A percentile compares a stretch with the other conserved stretches of the same genome.
Conservation (phyloP, 164 flowering plant genomes). For the Berberis vulgaris region DNA sequence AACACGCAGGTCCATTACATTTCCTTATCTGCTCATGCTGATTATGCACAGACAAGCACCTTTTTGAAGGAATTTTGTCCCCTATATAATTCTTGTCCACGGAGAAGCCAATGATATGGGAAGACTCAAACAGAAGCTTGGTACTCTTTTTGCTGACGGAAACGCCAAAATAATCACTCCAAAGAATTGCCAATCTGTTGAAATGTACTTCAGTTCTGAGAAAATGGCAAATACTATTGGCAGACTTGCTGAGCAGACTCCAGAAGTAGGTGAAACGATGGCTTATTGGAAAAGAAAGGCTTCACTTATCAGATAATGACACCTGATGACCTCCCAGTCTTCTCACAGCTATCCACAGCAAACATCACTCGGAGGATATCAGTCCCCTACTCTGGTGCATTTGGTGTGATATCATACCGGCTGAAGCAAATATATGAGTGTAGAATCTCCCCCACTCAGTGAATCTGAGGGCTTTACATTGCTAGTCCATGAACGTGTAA, state of each 20-base stretch:
- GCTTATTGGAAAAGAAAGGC: conserved; percentile 84
- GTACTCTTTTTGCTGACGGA: conserved; percentile 57
- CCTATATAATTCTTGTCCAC: conserved; percentile 90
- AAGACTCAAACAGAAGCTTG: conserved; percentile 83
- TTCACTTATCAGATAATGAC: conserved; percentile 96
- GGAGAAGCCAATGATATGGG: conserved; percentile 96
- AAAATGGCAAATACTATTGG: conserved; percentile 96
- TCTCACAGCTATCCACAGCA: conserved; percentile 81
- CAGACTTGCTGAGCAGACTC: conserved; percentile 73
- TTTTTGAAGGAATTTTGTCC: conserved; percentile 89
- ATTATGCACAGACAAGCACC: conserved; percentile 80
- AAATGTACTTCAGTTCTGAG: conserved; percentile 87
- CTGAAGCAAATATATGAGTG: conserved; percentile 79
- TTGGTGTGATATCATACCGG: conserved; percentile 66
- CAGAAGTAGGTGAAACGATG: conserved; percentile 77
- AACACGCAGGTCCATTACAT: conserved; percentile 93
- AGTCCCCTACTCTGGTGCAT: conserved; percentile 75
- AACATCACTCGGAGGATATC: conserved; percentile 74
- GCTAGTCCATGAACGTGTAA: conserved; percentile 69
- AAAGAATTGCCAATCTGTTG: conserved; percentile 92
- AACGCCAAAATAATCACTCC: conserved; percentile 77
- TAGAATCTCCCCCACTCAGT: conserved; percentile 49
- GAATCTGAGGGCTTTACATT: conserved; percentile 56
- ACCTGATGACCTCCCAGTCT: conserved; percentile 85
- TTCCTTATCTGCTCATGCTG: conserved; percentile 97